Evolutionary conservation across 768 basidiomycete genomes (phyloP), one percentile per base, ranked within the genome.

Genomic region (Piloderma croceum): DNA sequence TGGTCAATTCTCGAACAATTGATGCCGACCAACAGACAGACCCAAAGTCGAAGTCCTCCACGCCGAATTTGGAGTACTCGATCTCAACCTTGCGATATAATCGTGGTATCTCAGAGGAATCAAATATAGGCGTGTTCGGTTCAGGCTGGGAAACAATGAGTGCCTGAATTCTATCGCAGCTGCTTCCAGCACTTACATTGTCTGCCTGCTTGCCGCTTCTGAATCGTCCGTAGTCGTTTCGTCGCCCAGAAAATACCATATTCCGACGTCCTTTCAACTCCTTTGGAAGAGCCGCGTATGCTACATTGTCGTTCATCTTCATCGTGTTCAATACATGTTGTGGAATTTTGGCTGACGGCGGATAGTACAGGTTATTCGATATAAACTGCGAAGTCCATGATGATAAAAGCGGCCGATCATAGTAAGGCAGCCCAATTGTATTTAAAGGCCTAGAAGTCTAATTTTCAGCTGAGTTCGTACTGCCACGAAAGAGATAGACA

Each of bases 41-140:
- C 92, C 76, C 94, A 54, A 99, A 99, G 62, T 99, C 96, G 54
- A 99, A 99, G 61, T 99, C 94, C 57, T 97, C 94, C 13, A 98
- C 90, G 4, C 94, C 94, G 53, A 99, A 99, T 54, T 93, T 94
- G 27, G 90, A 93, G 58, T 99, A 99, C 61, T 93, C 90, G 53
- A 99, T 99, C 63, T 97, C 93, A 12, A 96, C 92, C 52, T 83
- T 84, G 43, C 87, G 81, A 59, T 96, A 99, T 45, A 81, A 74
- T 41, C 74, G 76, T 1, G 93, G 90, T 35, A 91, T 76, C 21
- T 78, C 73, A 25, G 74, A 78, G 21, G 68, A 69, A 15, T 60
- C 65, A 38, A 74, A 69, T 4, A 62, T 60, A 18, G 74, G 66
- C n/a, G 68, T 68, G 22, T 80, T 77, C 5, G 71, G 69, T 24